Percentiles rank a stretch among this genome's conserved stretches.
These are phyloP conservation scores for Linnemannia elongata DNA, from an alignment of 192 early-diverging fungal genomes.

Conservation along the genomic window DNA sequence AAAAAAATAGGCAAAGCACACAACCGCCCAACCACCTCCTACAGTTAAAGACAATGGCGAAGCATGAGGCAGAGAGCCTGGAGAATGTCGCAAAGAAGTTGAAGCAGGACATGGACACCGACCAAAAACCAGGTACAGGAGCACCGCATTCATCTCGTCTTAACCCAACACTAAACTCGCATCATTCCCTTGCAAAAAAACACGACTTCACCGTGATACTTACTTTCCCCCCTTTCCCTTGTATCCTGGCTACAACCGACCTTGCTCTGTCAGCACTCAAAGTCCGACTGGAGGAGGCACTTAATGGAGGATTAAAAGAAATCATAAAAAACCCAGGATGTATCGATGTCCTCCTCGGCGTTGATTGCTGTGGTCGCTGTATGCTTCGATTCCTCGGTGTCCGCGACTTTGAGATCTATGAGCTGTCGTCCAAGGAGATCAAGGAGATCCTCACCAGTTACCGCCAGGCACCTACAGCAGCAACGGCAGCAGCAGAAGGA, in stretches of 20 bases:
- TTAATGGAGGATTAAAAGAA: constrained; percentile 14
- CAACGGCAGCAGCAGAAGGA: neutral
- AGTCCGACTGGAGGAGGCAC: constrained; percentile 14
- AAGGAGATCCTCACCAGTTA: constrained; percentile 16
- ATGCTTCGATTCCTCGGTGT: constrained; percentile 50
- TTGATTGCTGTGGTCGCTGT: constrained; percentile 54
- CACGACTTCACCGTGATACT: neutral
- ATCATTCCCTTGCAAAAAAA: neutral
- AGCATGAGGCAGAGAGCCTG: constrained; percentile 20
- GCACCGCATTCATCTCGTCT: neutral
- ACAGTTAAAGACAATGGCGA: constrained; percentile 9
- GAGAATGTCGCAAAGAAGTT: constrained; percentile 31
- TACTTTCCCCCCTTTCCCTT: neutral
- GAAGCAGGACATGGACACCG: constrained; percentile 12
- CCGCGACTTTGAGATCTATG: constrained; percentile 47
- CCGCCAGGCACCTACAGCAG: neutral
- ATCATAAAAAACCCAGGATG: neutral
- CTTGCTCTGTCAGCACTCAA: constrained; percentile 13
- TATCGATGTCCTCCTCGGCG: constrained; percentile 37
- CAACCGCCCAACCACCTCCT: neutral
- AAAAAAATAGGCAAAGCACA: constrained; percentile 8
- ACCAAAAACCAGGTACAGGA: neutral
- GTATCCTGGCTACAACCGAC: neutral
- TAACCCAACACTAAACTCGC: neutral
- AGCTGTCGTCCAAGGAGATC: constrained; percentile 37